Conservation (phyloP, 2,329 filamentous ascomycete species). For the Colletotrichum sp. region DNA sequence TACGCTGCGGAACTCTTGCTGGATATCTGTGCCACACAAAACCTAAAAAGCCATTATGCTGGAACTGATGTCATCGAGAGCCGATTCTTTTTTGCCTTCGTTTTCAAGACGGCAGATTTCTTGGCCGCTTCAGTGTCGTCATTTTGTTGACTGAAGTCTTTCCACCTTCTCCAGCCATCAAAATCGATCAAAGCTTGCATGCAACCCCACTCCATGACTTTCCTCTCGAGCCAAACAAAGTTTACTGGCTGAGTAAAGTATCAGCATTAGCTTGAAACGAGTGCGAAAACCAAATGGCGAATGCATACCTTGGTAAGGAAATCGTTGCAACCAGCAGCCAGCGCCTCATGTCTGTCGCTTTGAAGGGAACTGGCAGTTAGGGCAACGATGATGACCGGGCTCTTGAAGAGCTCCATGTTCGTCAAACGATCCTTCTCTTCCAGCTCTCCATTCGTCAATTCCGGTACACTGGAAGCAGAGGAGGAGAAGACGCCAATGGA, state of each 20-base stretch:
- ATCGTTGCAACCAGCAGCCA: conserved; percentile 96
- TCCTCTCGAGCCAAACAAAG: conserved; percentile 95
- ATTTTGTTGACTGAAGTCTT: conserved; percentile 70
- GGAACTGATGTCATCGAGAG: conserved; percentile 35
- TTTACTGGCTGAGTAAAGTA: conserved; percentile 76
- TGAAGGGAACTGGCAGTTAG: conserved; percentile 93
- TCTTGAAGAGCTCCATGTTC: conserved; percentile 81
- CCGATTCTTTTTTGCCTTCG: conserved; percentile 51
- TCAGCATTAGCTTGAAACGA: conserved; percentile 19
- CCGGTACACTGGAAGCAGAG: conserved; percentile 52
- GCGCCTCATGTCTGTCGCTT: conserved; percentile 91
- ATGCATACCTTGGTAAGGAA: conserved; percentile 89
- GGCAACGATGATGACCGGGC: conserved; percentile 96
- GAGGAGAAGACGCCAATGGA: conserved; percentile 89
- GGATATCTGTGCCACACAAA: neutral
- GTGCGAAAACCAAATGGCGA: neutral
- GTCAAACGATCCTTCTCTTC: conserved; percentile 72
- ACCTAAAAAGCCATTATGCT: neutral
- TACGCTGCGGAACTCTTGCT: neutral
- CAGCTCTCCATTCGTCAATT: conserved; percentile 49
- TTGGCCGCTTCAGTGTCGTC: conserved; percentile 47
- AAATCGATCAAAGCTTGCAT: conserved; percentile 99
- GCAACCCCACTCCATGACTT: conserved; percentile 99
- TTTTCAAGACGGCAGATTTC: conserved; percentile 41
- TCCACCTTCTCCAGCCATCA: conserved; percentile 98